Conservation (phyloP, 1,284 basidiomycete species). For the Irpex sp. region DNA sequence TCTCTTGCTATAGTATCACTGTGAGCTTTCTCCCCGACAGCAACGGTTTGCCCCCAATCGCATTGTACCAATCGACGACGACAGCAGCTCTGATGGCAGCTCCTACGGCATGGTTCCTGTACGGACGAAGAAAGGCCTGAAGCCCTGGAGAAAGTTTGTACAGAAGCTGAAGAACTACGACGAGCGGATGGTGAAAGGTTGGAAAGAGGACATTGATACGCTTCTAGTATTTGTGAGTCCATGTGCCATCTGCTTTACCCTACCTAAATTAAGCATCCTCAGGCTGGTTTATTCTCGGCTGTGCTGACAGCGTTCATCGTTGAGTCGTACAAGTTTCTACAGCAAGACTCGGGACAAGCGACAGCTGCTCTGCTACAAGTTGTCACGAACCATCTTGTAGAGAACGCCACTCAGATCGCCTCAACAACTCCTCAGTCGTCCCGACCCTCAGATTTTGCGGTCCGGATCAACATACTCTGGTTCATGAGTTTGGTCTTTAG, state of each 20-base stretch:
- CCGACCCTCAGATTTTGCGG: constrained; percentile 1
- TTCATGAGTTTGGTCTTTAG: constrained; percentile 23
- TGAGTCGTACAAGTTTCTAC: constrained; percentile 18
- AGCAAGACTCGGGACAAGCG: constrained; percentile 15
- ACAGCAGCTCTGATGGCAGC: background rate
- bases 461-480: constrained; percentile 23
- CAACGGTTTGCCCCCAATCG: background rate
- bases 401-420: background rate
- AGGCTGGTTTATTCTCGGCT: constrained; percentile 24
- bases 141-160: constrained; percentile 16
- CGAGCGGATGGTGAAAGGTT: constrained; percentile 15
- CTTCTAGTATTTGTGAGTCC: constrained; percentile 20
- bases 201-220: constrained; percentile 23
- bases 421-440: background rate
- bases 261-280: background rate
- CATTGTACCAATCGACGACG: background rate
- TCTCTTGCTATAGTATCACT: background rate
- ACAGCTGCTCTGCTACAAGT: constrained; percentile 5
- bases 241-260: background rate
- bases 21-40: background rate
- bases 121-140: background rate
- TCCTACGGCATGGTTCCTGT: background rate
- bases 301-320: constrained; percentile 22
- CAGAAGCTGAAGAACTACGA: constrained; percentile 17
- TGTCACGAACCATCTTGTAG: constrained; percentile 8